phyloP scores from a whole-genome alignment of 352 stramenopile species.

The Phytophthora idaei region DNA sequence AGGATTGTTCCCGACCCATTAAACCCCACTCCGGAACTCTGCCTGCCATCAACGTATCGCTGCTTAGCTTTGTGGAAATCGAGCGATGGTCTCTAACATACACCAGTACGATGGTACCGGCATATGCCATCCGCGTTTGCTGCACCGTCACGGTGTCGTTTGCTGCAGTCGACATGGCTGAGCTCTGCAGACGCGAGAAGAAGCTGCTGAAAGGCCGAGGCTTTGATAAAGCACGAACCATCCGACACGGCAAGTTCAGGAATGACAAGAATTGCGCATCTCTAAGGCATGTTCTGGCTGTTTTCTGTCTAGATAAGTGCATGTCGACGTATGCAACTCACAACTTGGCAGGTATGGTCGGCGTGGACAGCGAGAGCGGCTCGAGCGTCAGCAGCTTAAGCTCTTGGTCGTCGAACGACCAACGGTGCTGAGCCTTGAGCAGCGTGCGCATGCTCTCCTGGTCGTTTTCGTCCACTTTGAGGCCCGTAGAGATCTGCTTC shows the following conservation, averaged over 20 bases:
- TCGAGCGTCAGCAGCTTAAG: constrained; percentile 60
- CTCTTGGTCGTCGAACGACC: constrained; percentile 74
- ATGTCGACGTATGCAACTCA: constrained; percentile 28
- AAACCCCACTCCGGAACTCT: no score
- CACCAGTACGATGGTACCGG: background rate
- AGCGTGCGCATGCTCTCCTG: constrained; percentile 69
- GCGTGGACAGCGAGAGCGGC: constrained; percentile 53
- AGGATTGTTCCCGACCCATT: no score
- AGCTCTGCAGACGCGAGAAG: background rate
- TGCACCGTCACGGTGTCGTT: constrained; percentile 18
- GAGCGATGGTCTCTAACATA: background rate
- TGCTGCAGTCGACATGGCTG: constrained; percentile 2
- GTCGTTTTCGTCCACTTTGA: constrained; percentile 62
- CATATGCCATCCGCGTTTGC: constrained; percentile 13
- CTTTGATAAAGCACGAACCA: constrained; percentile 6
- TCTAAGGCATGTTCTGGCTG: constrained; percentile 2
- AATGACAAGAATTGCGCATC: constrained; percentile 19
- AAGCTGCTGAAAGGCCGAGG: background rate
- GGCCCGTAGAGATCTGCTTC: constrained; percentile 60
- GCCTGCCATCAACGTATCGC: background rate
- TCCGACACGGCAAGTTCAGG: constrained; percentile 21
- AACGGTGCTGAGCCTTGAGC: constrained; percentile 76
- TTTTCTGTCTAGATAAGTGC: constrained; percentile 15
- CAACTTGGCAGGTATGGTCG: constrained; percentile 11
- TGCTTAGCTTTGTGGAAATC: background rate